phyloP scores from a whole-genome alignment of 2,329 filamentous ascomycete species.

The Basipetospora chlamydospora region DNA sequence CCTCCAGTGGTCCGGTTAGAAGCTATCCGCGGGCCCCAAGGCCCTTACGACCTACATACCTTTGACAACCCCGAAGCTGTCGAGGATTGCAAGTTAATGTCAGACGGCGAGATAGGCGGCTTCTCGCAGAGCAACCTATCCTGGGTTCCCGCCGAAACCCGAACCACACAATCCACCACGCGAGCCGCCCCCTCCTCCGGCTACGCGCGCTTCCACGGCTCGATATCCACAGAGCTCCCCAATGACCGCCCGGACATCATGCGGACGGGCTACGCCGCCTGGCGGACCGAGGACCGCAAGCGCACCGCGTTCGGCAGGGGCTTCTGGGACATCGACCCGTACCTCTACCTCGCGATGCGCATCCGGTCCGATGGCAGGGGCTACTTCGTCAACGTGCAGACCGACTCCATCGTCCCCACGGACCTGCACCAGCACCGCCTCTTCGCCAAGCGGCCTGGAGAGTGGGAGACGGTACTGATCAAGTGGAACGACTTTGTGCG shows the following conservation, averaged over 20 bases:
- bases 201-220: constrained; percentile 74
- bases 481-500: constrained; percentile 87
- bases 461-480: constrained; percentile 93
- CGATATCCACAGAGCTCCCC: constrained; percentile 76
- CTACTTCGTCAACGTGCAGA: constrained; percentile 93
- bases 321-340: constrained; percentile 82
- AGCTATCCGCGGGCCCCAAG: constrained; percentile 48
- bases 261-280: constrained; percentile 77
- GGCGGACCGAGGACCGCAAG: constrained; percentile 64
- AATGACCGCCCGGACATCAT: constrained; percentile 57
- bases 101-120: constrained; percentile 74
- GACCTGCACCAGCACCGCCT: constrained; percentile 91
- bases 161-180: constrained; percentile 7
- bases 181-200: constrained; percentile 7
- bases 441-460: constrained; percentile 60
- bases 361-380: constrained; percentile 82
- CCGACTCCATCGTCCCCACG: constrained; percentile 83
- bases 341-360: constrained; percentile 72
- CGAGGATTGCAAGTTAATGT: constrained; percentile 59
- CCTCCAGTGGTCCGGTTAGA: constrained; percentile 53
- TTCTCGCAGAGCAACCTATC: constrained; percentile 64
- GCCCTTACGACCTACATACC: constrained; percentile 48
- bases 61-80: constrained; percentile 40
- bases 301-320: constrained; percentile 74
- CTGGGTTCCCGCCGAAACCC: too few relatives aligned